Conservation (phyloP, 441 rosid genomes). For the Croton setiger region DNA sequence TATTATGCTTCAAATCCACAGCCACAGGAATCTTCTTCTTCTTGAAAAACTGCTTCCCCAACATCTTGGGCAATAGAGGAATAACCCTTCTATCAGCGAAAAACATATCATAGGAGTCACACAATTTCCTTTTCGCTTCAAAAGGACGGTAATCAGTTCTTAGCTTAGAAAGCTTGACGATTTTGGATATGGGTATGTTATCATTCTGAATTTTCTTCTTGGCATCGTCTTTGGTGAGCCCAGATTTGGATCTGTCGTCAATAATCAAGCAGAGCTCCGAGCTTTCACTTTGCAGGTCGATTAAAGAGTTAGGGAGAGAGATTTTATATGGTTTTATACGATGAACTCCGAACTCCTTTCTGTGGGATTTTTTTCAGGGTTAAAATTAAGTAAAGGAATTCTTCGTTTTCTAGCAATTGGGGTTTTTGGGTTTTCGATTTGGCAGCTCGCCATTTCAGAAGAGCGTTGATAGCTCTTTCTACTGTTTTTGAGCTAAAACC, state of each 20-base stretch:
- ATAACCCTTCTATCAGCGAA: constrained; percentile 60
- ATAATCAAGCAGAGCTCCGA: constrained; percentile 74
- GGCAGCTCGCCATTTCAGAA: constrained; percentile 57
- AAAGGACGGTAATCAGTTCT: constrained; percentile 54
- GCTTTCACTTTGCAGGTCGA: constrained; percentile 32
- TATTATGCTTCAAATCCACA: constrained; percentile 68
- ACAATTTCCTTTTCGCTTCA: constrained; percentile 66
- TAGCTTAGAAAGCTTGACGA: constrained; percentile 68
- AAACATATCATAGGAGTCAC: constrained; percentile 59
- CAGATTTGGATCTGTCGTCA: constrained; percentile 75
- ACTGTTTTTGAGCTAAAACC: constrained; percentile 38
- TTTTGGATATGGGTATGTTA: constrained; percentile 65
- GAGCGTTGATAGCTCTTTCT: constrained; percentile 47
- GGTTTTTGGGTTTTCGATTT: constrained; percentile 51
- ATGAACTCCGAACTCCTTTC: constrained; percentile 22
- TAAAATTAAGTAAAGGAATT: constrained; percentile 58
- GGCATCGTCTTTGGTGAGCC: constrained; percentile 59
- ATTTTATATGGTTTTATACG: constrained; percentile 63
- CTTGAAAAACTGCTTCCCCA: constrained; percentile 83
- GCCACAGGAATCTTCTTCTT: constrained; percentile 75
- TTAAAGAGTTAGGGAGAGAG: constrained; percentile 54
- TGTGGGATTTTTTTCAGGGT: constrained; percentile 78
- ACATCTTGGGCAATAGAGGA: constrained; percentile 69
- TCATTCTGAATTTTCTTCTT: constrained; percentile 72
- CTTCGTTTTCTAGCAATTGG: constrained; percentile 78